A percentile compares a stretch with the other conserved stretches of the same genome.
phyloP scores from a whole-genome alignment of 306 rosid species.

The Mimosa bimucronata region DNA sequence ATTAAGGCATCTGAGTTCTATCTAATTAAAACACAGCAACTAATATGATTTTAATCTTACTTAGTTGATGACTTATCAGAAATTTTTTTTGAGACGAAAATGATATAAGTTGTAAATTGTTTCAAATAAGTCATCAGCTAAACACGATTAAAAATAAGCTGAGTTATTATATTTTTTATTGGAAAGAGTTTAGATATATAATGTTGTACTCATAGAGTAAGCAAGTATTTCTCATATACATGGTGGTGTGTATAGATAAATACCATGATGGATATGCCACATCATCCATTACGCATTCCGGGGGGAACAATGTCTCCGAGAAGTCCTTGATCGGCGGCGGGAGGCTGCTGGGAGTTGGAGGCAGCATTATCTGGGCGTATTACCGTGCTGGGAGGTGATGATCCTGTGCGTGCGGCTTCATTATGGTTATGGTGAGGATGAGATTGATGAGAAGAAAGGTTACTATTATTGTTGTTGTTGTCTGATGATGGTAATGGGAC shows the following conservation, averaged over 20 bases:
- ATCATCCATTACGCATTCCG: constrained; percentile 69
- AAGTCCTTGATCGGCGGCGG: constrained; percentile 66
- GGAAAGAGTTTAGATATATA: no score
- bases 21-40: no score
- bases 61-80: no score
- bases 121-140: no score
- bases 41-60: no score
- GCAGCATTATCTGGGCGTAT: constrained; percentile 26
- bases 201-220: no score
- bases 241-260: no score
- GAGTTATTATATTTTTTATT: no score
- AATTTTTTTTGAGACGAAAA: no score
- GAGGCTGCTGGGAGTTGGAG: constrained; percentile 16
- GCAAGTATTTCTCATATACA: no score
- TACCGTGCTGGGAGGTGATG: constrained; percentile 11
- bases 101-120: no score
- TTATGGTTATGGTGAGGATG: not conserved
- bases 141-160: not conserved
- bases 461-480: constrained; percentile 25
- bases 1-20: no score
- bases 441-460: constrained; percentile 2
- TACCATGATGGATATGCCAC: constrained; percentile 29
- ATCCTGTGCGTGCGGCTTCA: not conserved
- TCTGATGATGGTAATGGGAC: constrained; percentile 41
- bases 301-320: constrained; percentile 91